phyloP scores from a whole-genome alignment of 2,329 filamentous ascomycete species.

The Thermochaetoides dissita region DNA sequence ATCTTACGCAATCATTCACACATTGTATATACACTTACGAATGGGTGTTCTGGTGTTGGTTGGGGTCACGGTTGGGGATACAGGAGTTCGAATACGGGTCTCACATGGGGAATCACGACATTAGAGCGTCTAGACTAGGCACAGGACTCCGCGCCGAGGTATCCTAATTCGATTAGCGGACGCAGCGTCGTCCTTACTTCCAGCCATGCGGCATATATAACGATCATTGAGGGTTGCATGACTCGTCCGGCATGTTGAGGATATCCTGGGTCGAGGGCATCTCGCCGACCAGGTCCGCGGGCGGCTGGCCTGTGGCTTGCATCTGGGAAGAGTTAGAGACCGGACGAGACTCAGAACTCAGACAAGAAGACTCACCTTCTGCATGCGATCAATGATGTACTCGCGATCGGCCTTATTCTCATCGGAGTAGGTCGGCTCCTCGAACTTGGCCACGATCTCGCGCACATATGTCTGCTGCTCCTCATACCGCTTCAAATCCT shows the following conservation, averaged over 20 bases:
- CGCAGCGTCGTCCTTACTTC: too few species aligned
- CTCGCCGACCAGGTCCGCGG: constrained; percentile 79
- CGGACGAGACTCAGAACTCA: background rate
- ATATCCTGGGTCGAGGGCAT: constrained; percentile 71
- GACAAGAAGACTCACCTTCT: constrained; percentile 49
- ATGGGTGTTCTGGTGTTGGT: background rate
- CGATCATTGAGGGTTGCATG: constrained; percentile 44
- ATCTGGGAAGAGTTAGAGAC: constrained; percentile 43
- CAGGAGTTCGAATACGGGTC: constrained; percentile 1
- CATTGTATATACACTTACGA: too few species aligned
- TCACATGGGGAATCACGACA: background rate
- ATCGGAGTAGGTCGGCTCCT: constrained; percentile 68
- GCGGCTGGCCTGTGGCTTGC: constrained; percentile 88
- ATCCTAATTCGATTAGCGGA: background rate
- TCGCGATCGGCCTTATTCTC: constrained; percentile 68
- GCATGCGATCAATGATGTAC: constrained; percentile 95
- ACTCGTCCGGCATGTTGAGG: constrained; percentile 45
- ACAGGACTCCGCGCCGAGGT: background rate
- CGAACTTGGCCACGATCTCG: constrained; percentile 83
- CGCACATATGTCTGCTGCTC: constrained; percentile 65
- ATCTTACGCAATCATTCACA: too few species aligned
- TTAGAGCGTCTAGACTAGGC: background rate
- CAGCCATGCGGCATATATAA: too few species aligned
- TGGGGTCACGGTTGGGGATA: background rate
- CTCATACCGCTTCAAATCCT: constrained; percentile 67